Conservation (phyloP, 208 protist species). For the Herpetomonas tarakana region DNA sequence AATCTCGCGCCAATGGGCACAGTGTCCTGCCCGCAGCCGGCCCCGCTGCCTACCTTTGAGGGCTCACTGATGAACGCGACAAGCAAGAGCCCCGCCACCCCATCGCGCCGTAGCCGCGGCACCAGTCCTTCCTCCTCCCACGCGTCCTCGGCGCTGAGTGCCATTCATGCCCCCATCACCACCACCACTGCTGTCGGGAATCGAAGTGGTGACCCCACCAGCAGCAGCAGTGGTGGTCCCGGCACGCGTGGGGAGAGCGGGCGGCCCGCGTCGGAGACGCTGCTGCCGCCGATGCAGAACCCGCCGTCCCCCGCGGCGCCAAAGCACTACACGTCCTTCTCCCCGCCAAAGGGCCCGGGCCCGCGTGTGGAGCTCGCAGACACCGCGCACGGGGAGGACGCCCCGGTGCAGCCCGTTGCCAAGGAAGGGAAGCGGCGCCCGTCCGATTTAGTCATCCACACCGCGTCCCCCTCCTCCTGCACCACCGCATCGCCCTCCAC, state of each 20-base stretch:
- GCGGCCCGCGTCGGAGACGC: not conserved
- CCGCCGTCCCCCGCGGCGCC: not conserved
- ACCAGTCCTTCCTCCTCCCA: not conserved
- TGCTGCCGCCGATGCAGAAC: conserved; percentile 7
- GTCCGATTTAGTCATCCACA: not conserved
- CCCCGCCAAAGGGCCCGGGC: not conserved
- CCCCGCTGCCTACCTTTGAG: not conserved
- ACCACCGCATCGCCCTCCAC: not conserved
- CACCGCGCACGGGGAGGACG: not conserved
- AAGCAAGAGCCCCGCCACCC: not conserved
- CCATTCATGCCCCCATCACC: not conserved
- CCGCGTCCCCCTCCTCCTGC: no score
- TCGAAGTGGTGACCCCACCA: no score
- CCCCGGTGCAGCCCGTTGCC: not conserved
- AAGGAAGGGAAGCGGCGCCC: not conserved
- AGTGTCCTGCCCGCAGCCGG: not conserved
- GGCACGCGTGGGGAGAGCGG: no score
- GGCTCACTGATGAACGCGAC: not conserved
- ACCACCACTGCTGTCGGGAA: no score
- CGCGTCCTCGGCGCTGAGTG: not conserved
- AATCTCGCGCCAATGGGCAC: not conserved
- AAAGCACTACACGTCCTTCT: not conserved
- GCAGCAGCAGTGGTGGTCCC: no score
- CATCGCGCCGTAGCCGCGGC: conserved; percentile 2
- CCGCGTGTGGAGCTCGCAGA: not conserved